Evolutionary conservation across 768 basidiomycete genomes (phyloP).

Genomic region (Boletus pseudopeckii): DNA sequence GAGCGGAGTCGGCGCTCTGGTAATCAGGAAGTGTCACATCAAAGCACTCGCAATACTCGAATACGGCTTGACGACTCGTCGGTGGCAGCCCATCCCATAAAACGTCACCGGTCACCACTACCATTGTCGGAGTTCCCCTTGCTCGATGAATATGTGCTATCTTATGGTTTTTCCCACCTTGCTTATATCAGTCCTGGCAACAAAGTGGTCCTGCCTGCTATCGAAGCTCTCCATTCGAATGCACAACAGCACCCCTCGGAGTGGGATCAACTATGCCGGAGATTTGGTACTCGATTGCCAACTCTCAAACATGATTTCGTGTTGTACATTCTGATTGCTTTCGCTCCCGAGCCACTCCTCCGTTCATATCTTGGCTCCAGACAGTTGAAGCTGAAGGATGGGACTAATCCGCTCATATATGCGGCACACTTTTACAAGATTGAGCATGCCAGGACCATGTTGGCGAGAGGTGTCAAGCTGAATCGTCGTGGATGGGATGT

Average conservation of each 20-base stretch:
- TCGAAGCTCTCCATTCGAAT: background rate
- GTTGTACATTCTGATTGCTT: background rate
- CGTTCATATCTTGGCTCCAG: background rate
- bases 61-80: background rate
- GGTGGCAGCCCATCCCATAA: background rate
- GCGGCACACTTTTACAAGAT: background rate
- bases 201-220: background rate
- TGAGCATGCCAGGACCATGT: background rate
- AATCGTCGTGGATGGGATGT: background rate
- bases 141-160: background rate
- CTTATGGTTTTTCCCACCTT: background rate
- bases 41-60: too few relatives aligned
- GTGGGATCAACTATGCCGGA: background rate
- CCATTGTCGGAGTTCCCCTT: background rate
- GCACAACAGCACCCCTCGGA: background rate
- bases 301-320: background rate
- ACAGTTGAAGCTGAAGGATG: background rate
- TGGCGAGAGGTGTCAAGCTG: background rate
- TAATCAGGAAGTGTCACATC: background rate
- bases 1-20: background rate
- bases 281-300: background rate
- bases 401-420: slow-evolving; percentile 2
- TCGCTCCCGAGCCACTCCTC: background rate
- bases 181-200: background rate
- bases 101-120: background rate